Evolutionary conservation across 2,329 filamentous ascomycete genomes (phyloP), one percentile per base, ranked within the genome.

Genomic region (Colletotrichum sp.): DNA sequence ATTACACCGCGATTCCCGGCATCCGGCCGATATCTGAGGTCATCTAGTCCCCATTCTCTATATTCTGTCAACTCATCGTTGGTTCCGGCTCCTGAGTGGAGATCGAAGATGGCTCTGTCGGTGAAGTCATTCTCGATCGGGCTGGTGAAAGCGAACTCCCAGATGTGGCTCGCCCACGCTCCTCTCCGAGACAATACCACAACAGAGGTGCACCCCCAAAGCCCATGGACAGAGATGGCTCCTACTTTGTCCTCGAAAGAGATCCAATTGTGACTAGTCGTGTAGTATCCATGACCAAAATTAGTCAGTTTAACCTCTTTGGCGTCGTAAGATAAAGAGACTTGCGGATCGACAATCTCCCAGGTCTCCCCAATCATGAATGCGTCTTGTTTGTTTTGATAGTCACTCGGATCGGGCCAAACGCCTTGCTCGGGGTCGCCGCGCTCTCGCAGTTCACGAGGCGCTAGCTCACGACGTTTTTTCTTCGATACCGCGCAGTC

Each of bases 261-360:
- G 21, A 64, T 10, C 32, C 61, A 64, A 1, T 38, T 64, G 61
- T 36, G 32, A 16, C 30, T 64, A 26, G 61, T 64, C 24, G 5
- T 0, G 18, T 1, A 6, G 52, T 57, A 1, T 1, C 52, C 52
- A 3, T 24, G n/a, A 4, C 3, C 1, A 10, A 3, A 0, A 0
- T 3, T 2, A 8, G 52, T 57, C 15, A 57, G 52, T 15, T 18
- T 38, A 38, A 57, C 52, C 24, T 57, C 21, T 1, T 57, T 57
- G 52, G 52, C 52, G 21, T 26, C 52, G 21, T 26, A 26, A 32
- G 30, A 4, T 32, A 32, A 32, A 12, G 10, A 32, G 30, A 32
- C 30, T 32, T 32, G 30, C 30, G 30, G 30, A 32, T 32, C 30
- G 30, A 32, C 32, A 24, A 57, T 57, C 52, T 57, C 10, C 21